Base-by-base conservation (phyloP, 352 stramenopile genomes). In the Hyaloperonospora arabidopsidis region DNA sequence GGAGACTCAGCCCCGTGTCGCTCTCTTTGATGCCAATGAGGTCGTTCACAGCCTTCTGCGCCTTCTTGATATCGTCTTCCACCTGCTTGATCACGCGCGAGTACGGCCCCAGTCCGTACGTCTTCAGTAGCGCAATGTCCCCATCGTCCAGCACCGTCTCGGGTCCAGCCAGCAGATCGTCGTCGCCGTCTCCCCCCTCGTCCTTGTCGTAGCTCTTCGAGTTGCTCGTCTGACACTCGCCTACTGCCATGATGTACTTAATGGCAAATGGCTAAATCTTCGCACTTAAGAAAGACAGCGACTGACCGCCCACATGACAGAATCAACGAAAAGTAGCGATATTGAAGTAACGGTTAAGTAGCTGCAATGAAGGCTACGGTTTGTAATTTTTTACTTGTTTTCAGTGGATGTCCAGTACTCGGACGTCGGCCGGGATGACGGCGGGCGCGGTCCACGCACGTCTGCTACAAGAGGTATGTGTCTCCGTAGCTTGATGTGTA, bases 61-160 rank as follows among this genome's bases (percentile, higher is more conserved):
- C 84, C 56, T 96, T 97, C 76, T 98, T 98, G 59, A 99, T 99
- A 69, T 99, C 96, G 61, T 98, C 96, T 65, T 99, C 97, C 41
- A 98, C 84, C 54, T 94, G 74, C 65, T 98, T 98, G 67, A 99
- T 99, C 43, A 90, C 68, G 43, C 83, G 81, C 48, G 93, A 95
- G 79, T 99, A 99, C 17, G 97, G 96, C 11, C 97, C 97, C 21
- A 98, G 68, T 17, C 96, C 96, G 72, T 99, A 99, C n/a, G 84
- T 97, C 81, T 99, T 99, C 17, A 99, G 78, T 25, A 99, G 87
- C 45, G 93, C 95, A 68, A 99, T 99, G 68, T 99, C 96, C 17
- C 94, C 95, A 61, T 97, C 95, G 54, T 97, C 88, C 36, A 93
- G 66, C 18, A 89, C 79, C 39, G 83, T 87, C 66, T 90, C 72